These are phyloP conservation scores for Schizosaccharomyces octosporus DNA, from an alignment of 805 yeast genomes.

Conservation along the genomic window DNA sequence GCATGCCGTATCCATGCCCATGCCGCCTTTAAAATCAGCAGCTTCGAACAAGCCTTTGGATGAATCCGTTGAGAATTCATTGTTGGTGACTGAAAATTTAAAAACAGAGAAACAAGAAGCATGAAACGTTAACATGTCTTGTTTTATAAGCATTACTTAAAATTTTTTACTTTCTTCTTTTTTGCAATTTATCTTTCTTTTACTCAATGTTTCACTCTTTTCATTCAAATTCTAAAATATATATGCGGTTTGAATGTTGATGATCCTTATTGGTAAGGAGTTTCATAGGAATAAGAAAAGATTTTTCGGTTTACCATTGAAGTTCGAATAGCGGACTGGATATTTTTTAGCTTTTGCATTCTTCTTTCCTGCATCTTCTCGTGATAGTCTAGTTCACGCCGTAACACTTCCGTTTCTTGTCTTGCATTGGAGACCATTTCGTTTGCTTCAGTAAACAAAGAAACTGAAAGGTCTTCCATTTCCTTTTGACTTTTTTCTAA, in stretches of 20 bases:
- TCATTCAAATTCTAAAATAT: no score
- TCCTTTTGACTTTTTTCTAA: background rate
- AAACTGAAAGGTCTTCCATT: background rate
- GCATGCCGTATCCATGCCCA: constrained; percentile 18
- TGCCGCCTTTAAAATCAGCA: no score
- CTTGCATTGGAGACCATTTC: background rate
- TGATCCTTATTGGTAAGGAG: background rate
- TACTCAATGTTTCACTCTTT: background rate
- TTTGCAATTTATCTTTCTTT: background rate
- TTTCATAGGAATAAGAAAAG: background rate
- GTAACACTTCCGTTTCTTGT: background rate
- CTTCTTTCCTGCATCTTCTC: background rate
- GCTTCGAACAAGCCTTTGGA: no score
- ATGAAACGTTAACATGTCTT: no score
- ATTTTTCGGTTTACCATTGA: background rate
- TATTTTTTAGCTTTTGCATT: background rate
- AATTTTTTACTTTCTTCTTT: background rate
- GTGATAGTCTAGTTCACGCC: background rate
- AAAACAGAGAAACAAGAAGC: no score
- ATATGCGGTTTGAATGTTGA: no score
- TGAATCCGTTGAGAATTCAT: no score
- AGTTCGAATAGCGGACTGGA: background rate
- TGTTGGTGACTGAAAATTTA: no score
- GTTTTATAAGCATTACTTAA: background rate
- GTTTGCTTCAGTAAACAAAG: background rate